Percentiles rank a stretch among this genome's conserved stretches.
Conservation (phyloP, 768 basidiomycete genomes). For the Amylocystis lapponica region DNA sequence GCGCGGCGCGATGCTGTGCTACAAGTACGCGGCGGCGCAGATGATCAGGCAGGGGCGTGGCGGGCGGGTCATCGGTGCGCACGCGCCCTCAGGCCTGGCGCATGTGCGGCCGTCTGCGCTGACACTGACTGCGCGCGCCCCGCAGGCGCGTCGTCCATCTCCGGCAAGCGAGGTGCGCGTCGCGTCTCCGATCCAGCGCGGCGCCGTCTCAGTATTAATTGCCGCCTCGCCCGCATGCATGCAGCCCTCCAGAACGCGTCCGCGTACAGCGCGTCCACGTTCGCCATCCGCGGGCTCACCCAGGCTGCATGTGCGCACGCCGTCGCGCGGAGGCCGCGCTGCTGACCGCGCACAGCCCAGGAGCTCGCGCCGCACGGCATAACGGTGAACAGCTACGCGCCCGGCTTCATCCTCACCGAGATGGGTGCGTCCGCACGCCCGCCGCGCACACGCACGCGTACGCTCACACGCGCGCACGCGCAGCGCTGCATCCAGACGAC, state of each 20-base stretch:
- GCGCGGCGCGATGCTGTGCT: constrained; percentile 30
- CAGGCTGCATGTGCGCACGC: constrained; percentile 7
- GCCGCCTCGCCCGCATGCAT: neutral
- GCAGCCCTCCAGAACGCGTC: neutral
- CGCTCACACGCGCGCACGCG: too few species aligned
- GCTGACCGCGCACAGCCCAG: constrained; percentile 7
- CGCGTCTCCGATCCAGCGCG: neutral
- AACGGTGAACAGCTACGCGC: constrained; percentile 24
- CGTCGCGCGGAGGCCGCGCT: neutral
- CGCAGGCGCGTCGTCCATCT: neutral
- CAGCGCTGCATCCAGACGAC: constrained; percentile 5
- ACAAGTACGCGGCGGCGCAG: constrained; percentile 33
- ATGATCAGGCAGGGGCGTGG: constrained; percentile 37
- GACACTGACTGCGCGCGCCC: too few species aligned
- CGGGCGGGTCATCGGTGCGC: constrained; percentile 33
- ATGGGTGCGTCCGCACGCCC: constrained; percentile 10
- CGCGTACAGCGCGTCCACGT: neutral
- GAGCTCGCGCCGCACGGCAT: constrained; percentile 18
- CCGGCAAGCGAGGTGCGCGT: neutral
- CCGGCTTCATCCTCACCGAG: constrained; percentile 17
- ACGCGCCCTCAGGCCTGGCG: too few species aligned
- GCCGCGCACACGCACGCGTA: too few species aligned
- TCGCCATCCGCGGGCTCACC: neutral
- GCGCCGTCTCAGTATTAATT: neutral
- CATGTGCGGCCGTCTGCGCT: too few species aligned